A percentile compares a stretch with the other conserved stretches of the same genome.
phyloP scores from a whole-genome alignment of 768 basidiomycete species.

The Cantharellus anzutake region DNA sequence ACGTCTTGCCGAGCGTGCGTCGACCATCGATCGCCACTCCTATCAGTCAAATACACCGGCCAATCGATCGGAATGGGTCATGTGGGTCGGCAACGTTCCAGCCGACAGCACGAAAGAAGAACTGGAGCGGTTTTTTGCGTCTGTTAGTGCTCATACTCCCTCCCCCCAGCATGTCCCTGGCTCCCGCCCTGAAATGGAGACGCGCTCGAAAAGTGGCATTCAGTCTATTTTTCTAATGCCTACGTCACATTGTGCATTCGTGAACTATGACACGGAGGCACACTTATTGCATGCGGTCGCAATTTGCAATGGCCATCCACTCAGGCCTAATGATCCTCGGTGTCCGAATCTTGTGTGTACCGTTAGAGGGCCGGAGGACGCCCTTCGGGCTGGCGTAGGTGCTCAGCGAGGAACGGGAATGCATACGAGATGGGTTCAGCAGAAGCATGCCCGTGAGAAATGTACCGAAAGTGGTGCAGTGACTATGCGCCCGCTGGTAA shows the following conservation, averaged over 20 bases:
- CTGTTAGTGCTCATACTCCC: not conserved
- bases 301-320: slow-evolving; percentile 47
- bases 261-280: slow-evolving; percentile 58
- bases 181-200: not conserved
- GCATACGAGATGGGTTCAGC: slow-evolving; percentile 62
- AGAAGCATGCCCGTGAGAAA: slow-evolving; percentile 22
- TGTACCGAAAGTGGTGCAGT: slow-evolving; percentile 5
- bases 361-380: slow-evolving; percentile 62
- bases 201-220: slow-evolving; percentile 29
- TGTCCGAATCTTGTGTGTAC: slow-evolving; percentile 74
- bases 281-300: slow-evolving; percentile 47
- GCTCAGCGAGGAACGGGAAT: slow-evolving; percentile 75
- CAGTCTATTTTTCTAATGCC: slow-evolving; percentile 80
- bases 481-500: not conserved
- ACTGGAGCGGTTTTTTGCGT: slow-evolving; percentile 66
- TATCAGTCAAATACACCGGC: slow-evolving; percentile 14
- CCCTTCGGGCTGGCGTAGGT: slow-evolving; percentile 76
- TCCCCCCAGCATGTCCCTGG: not conserved
- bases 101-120: slow-evolving; percentile 69
- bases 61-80: slow-evolving; percentile 77
- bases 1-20: too few species aligned
- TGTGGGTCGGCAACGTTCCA: slow-evolving; percentile 93
- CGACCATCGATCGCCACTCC: not conserved
- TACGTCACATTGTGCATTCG: slow-evolving; percentile 88
- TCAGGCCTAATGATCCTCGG: slow-evolving; percentile 51